Base-by-base conservation (phyloP, 768 basidiomycete species). In the Tephrocybe sp. region DNA sequence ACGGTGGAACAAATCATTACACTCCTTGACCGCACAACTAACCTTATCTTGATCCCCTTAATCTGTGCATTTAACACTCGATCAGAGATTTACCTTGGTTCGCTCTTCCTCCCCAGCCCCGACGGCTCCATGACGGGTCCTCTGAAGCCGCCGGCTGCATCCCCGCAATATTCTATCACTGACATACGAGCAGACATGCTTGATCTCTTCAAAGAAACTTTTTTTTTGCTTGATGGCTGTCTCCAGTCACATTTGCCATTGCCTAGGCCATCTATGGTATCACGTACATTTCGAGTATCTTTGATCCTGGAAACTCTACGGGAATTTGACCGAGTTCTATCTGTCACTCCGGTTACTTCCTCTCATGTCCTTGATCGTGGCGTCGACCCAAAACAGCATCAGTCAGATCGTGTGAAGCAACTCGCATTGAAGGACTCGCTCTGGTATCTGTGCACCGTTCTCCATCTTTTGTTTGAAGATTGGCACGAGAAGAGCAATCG, bases 371-470 rank as follows among this genome's bases (percentile, higher is more conserved):
- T 48, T 41, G 46, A 26, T 44, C 34, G 46, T 45, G 50, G 52
- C 34, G 37, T 34, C 26, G 42, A 38, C 40, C 37, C 45, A 17
- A 45, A 40, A 48, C 18, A 40, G n/a, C n/a, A n/a, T n/a, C n/a
- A n/a, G n/a, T n/a, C 48, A 30, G 57, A 56, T 38, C 69, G 77
- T 47, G 63, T 76, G 50, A 62, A 58, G 54, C 67, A 64, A 37
- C 69, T 81, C 25, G 75, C 71, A 18, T 67, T 65, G 38, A 80
- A 80, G 54, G 81, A 83, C 54, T 56, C 77, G 21, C 42, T 77
- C 10, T 83, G 80, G 80, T 82, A 78, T 64, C 65, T 81, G 25
- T 81, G 79, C 58, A 68, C 67, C 33, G 54, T 73, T 40, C 62
- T 81, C 25, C 75, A 77, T 51, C 52, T 67, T 48, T 52, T 75